Base-by-base conservation (phyloP, 2,329 filamentous ascomycete genomes). In the Ophiostoma ips region DNA sequence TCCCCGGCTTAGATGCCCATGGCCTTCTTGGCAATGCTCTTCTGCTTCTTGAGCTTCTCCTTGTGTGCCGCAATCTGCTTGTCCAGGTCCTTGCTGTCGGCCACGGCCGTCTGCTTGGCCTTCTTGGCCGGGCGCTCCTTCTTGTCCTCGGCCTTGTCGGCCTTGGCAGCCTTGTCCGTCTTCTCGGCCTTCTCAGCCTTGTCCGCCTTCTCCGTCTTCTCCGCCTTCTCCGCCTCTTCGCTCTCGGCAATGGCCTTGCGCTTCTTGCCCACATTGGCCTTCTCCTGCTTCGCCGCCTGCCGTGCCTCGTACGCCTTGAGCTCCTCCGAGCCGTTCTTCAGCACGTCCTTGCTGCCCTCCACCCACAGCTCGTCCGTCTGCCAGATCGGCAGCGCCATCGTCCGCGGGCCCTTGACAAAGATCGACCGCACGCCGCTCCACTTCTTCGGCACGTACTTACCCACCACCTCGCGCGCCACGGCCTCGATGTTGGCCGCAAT, bases 351-450 rank as follows among this genome's bases (percentile, higher is more conserved):
- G 54, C 79, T 74, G 54, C 79, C 75, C 56, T 92, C 85, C 15
- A 72, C 67, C 88, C 92, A 98, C 56, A 98, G 73, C 72, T 95
- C 88, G 58, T 88, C 83, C 5, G 90, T 85, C 62, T 95, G 70
- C 86, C 88, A 98, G 62, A 98, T 81, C n/a, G 92, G 92, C 61
- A 98, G 73, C 9, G 90, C 84, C 54, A 82, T 83, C 5, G 90
- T 95, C 61, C 86, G 81, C 28, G 87, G 83, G 3, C 87, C 87
- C 75, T 96, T 98, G 71, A 98, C 75, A 66, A 94, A 88, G 54
- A 98, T 70, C 55, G 79, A 78, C 65, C 83, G 82, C 55, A 96
- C 76, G 64, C 90, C 92, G 60, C 78, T 79, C 88, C 89, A 95
- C 60, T 88, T 83, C 64, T 90, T 82, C 16, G 88, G 79, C 43